These are phyloP conservation scores for Fraxinus pennsylvanica DNA, from an alignment of 257 asterid species.

Conservation along the genomic window DNA sequence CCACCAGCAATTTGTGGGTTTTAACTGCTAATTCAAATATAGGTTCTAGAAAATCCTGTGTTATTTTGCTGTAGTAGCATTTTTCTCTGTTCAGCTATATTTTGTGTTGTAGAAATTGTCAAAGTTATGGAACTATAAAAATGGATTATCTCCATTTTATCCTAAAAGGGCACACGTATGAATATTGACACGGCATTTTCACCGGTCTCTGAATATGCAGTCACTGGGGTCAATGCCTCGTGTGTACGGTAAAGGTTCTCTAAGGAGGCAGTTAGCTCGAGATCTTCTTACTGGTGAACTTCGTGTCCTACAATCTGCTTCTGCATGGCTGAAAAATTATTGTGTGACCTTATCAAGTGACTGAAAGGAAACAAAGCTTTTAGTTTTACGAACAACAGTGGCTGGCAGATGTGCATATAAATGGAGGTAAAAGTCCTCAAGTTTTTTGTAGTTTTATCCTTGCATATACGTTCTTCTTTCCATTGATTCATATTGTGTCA, in stretches of 20 bases:
- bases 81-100: not conserved
- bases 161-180: not conserved
- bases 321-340: conserved; percentile 65
- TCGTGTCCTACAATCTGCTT: conserved; percentile 71
- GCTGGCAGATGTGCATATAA: not conserved
- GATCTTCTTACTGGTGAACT: conserved; percentile 73
- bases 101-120: not conserved
- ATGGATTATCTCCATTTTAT: not conserved
- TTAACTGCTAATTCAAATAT: not conserved
- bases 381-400: not conserved
- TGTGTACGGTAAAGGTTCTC: conserved; percentile 30
- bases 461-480: not conserved
- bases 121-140: not conserved
- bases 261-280: conserved; percentile 58
- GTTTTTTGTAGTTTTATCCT: not conserved
- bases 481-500: not conserved
- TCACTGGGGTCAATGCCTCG: conserved; percentile 30
- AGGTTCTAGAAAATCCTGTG: not conserved
- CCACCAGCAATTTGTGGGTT: not conserved
- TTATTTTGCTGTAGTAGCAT: not conserved
- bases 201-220: conserved; percentile 19
- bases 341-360: conserved; percentile 36
- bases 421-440: not conserved
- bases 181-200: not conserved
- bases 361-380: conserved; percentile 11